Evolutionary conservation across 768 basidiomycete genomes (phyloP).

Genomic region (Coprinopsis cinerea): DNA sequence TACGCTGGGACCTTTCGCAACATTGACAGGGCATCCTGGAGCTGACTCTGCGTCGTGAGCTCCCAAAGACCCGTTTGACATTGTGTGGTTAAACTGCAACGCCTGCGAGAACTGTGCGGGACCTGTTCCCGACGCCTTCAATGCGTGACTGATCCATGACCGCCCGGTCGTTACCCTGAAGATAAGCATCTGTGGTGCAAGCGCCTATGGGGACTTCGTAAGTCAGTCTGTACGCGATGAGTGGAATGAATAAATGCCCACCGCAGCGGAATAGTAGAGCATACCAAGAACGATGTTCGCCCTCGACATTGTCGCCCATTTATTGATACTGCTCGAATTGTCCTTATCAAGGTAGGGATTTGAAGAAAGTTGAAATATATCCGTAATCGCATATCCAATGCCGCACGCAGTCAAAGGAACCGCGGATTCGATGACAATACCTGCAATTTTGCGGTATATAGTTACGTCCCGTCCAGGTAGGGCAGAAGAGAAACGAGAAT

Average conservation of each 20-base stretch:
- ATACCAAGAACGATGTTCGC: not conserved
- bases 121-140: no score
- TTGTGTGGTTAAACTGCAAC: no score
- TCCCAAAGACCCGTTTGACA: no score
- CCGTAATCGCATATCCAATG: not conserved
- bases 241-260: not conserved
- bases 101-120: no score
- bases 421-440: conserved; percentile 2
- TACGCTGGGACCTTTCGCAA: no score
- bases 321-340: no score
- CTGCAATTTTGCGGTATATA: not conserved
- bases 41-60: no score
- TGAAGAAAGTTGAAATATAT: not conserved
- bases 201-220: not conserved
- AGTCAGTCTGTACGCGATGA: not conserved
- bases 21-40: no score
- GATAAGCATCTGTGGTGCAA: conserved; percentile 3
- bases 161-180: not conserved
- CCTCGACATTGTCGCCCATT: no score
- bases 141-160: no score
- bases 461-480: no score
- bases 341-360: no score
- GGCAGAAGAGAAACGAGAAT: not conserved
- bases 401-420: not conserved
- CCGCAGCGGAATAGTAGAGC: not conserved